Conservation (phyloP, 2,329 filamentous ascomycete species). For the Dothiorella sarmentorum region DNA sequence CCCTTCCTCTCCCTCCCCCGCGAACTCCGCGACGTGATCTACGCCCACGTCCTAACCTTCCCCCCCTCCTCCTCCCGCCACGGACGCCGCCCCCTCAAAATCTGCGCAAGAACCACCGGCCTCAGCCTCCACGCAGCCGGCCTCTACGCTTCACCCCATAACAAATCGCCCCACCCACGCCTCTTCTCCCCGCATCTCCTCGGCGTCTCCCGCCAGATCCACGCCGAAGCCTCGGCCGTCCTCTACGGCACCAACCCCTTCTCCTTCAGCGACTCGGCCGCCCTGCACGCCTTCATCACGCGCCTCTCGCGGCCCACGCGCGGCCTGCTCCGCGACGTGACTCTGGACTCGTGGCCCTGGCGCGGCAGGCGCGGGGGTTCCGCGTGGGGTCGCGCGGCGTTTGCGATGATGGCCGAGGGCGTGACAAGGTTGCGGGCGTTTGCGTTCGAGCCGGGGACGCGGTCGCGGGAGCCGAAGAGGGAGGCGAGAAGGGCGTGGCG, state of each 20-base stretch:
- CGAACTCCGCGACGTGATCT: conserved; percentile 36
- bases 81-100: background rate
- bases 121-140: too few species aligned
- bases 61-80: conserved; percentile 18
- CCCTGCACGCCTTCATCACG: conserved; percentile 32
- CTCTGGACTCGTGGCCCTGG: too few species aligned
- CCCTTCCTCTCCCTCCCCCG: conserved; percentile 34
- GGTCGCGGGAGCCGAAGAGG: background rate
- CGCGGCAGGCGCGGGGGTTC: too few species aligned
- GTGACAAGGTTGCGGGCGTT: conserved; percentile 30
- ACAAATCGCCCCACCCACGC: too few species aligned
- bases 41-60: conserved; percentile 28
- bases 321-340: too few species aligned
- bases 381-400: too few species aligned
- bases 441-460: conserved; percentile 21
- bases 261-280: conserved; percentile 25
- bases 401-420: too few species aligned
- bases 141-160: too few species aligned
- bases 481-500: conserved; percentile 32
- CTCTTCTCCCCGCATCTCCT: conserved; percentile 30
- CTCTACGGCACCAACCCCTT: conserved; percentile 32
- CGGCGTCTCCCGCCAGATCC: conserved; percentile 30
- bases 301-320: background rate
- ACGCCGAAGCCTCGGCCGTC: conserved; percentile 28
- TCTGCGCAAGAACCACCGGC: too few species aligned